A percentile compares a stretch with the other conserved stretches of the same genome.
These are phyloP conservation scores for Globisporangium parvum DNA, from an alignment of 352 stramenopile genomes.

Conservation along the genomic window DNA sequence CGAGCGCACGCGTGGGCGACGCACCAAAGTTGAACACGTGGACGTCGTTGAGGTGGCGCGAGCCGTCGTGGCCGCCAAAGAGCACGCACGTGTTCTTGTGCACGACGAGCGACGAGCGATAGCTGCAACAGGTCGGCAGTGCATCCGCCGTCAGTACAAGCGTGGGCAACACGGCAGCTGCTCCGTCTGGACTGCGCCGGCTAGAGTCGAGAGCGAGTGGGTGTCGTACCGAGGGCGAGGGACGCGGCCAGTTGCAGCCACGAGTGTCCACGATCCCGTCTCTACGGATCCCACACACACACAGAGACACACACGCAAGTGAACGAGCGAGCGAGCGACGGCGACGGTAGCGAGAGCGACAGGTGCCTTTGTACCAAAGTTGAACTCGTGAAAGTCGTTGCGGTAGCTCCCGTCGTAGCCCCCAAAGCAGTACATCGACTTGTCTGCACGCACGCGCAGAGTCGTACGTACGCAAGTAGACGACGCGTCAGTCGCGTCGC, in stretches of 20 bases:
- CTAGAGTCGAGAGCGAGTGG: not conserved
- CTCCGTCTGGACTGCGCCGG: not conserved
- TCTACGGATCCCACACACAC: constrained; percentile 28
- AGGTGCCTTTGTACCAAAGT: constrained; percentile 59
- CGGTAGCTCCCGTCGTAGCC: constrained; percentile 94
- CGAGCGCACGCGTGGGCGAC: not conserved
- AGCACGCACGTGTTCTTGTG: constrained; percentile 92
- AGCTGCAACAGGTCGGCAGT: constrained; percentile 42
- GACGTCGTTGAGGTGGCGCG: constrained; percentile 95
- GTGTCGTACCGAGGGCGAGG: constrained; percentile 54
- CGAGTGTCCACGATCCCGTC: constrained; percentile 81
- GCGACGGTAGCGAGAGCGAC: constrained; percentile 2
- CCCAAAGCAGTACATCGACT: constrained; percentile 88
- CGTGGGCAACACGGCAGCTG: not conserved
- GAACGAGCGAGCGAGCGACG: not conserved
- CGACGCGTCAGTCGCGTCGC: not conserved
- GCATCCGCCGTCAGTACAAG: not conserved
- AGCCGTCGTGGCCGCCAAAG: constrained; percentile 97
- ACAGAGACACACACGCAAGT: not conserved
- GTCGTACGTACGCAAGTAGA: not conserved
- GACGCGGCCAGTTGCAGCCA: constrained; percentile 66
- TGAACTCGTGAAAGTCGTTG: constrained; percentile 97
- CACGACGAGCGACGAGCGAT: constrained; percentile 89
- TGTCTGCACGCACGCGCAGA: constrained; percentile 29
- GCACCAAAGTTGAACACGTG: constrained; percentile 95